Percentiles rank a stretch among this genome's conserved stretches.
These are phyloP conservation scores for Trypanosomatidae sp. DNA, from an alignment of 208 protist genomes.

Conservation along the genomic window DNA sequence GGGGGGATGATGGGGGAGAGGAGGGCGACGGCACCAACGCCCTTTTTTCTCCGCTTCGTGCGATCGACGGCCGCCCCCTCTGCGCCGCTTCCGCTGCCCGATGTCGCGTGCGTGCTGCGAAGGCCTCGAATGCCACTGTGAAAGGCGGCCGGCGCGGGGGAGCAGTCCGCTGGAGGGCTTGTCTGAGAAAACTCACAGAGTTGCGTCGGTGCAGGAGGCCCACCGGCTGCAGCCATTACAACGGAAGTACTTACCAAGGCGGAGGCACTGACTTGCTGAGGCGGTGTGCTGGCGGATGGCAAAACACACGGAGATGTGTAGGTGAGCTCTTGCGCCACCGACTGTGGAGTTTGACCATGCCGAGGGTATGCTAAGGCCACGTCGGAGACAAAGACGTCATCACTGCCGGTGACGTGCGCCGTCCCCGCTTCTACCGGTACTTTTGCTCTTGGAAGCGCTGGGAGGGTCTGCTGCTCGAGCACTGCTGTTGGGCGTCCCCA, in stretches of 20 bases:
- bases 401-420: neutral
- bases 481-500: neutral
- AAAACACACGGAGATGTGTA: neutral
- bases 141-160: slow-evolving; percentile 12
- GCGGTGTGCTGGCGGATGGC: neutral
- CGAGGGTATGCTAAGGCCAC: slow-evolving; percentile 1
- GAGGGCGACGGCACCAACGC: slow-evolving; percentile 21
- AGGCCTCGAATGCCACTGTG: slow-evolving; percentile 23
- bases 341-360: neutral
- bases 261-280: neutral
- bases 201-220: neutral
- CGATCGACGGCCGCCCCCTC: neutral
- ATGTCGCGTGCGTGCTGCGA: neutral
- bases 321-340: neutral
- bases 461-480: slow-evolving; percentile 1
- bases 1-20: neutral
- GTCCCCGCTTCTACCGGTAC: neutral
- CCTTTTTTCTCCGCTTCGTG: slow-evolving; percentile 13
- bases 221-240: neutral
- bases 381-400: slow-evolving; percentile 14
- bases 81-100: neutral
- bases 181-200: neutral
- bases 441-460: neutral
- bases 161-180: neutral
- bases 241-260: neutral